Base-by-base conservation (phyloP, 106 monocot genomes). In the Allium fistulosum region DNA sequence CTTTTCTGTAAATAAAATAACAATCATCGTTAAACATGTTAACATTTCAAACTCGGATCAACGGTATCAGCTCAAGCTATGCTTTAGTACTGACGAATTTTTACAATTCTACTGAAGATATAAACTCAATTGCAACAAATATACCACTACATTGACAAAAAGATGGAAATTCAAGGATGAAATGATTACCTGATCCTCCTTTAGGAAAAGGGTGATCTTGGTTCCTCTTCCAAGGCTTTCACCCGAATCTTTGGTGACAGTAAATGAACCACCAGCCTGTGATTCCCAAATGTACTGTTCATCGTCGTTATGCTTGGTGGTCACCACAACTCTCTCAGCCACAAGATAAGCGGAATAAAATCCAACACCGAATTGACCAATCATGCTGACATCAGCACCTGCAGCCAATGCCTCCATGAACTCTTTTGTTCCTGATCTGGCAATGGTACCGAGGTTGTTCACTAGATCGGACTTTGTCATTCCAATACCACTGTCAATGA, bases 291-390 rank as follows among this genome's bases (percentile, higher is more conserved):
- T 63, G 48, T 74, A 74, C 73, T 74, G 73, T 48, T 74, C 73
- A 57, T 74, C 73, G 12, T 74, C 73, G 47, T 74, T 74, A 45
- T 74, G 73, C 65, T 74, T 74, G 14, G 73, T 66, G 18, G 73
- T 74, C 53, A 74, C 73, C 27, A 74, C 73, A 16, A 74, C 73
- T 64, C 73, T 74, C 49, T 74, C 73, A 37, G 73, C 73, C 63
- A 74, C 73, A 46, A 74, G 73, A 22, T 74, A 74, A 13, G 76
- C 76, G 14, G 76, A 76, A 48, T 76, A 76, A 51, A 76, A 76
- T 14, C 76, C 76, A 10, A 74, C 73, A 46, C 73, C 73, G 66
- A 74, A 74, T 65, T 74, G 73, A 15, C 72, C 72, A 17, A 72
- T 72, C 72, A 72, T 72, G 46, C 72, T 72, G 17, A 72, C 72